Evolutionary conservation across 2,329 filamentous ascomycete genomes (phyloP).

Genomic region (Curvularia spicifera): DNA sequence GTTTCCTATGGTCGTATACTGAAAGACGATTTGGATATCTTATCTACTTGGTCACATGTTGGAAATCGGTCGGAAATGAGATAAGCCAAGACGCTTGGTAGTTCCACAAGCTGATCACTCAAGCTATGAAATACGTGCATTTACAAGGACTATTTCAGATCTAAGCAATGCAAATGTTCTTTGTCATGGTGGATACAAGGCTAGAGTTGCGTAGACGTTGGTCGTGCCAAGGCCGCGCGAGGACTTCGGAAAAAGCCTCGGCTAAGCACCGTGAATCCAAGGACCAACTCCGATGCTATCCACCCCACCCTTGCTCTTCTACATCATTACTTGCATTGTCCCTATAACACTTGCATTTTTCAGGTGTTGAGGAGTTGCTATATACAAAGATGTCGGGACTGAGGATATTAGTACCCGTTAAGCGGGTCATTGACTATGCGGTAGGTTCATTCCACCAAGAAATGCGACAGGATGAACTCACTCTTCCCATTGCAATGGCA

Average conservation of each 20-base stretch:
- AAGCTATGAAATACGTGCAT: no score
- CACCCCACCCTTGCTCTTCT: conserved; percentile 19
- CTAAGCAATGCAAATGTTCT: not conserved
- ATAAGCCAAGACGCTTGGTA: no score
- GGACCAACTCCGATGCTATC: conserved; percentile 17
- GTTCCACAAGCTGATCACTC: no score
- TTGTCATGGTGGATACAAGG: not conserved
- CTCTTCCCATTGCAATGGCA: not conserved
- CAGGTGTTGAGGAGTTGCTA: conserved; percentile 5
- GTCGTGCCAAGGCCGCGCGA: conserved; percentile 15
- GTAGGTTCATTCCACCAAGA: conserved; percentile 44
- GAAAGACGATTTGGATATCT: no score
- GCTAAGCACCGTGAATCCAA: conserved; percentile 16
- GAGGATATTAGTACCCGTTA: conserved; percentile 63
- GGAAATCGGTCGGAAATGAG: no score
- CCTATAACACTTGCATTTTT: conserved; percentile 1
- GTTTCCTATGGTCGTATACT: no score
- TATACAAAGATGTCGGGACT: conserved; percentile 53
- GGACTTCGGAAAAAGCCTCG: conserved; percentile 17
- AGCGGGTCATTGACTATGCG: conserved; percentile 66
- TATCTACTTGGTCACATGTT: no score
- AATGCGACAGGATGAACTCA: not conserved
- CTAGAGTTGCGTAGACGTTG: not conserved
- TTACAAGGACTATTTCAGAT: not conserved
- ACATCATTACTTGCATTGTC: conserved; percentile 9